Percentiles rank a stretch among this genome's conserved stretches.
phyloP scores from a whole-genome alignment of 441 rosid genomes.

The Populus hybrid region DNA sequence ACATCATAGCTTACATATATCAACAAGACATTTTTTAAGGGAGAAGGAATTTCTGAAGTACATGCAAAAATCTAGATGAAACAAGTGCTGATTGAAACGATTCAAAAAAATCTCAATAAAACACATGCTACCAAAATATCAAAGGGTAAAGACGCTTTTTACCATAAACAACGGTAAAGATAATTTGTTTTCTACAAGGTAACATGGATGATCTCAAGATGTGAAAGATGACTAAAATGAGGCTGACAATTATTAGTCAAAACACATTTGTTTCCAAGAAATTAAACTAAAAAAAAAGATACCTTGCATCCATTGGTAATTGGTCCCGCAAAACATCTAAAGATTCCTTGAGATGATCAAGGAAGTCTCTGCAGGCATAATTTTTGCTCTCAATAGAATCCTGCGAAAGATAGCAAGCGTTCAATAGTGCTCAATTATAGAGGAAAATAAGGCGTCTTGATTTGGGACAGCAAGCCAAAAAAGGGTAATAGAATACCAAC shows the following conservation, averaged over 20 bases:
- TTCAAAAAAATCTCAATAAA: neutral
- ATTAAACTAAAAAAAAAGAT: slow-evolving; percentile 5
- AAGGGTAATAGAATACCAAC: neutral
- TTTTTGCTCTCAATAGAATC: slow-evolving; percentile 66
- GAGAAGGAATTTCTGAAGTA: neutral
- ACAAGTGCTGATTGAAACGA: neutral
- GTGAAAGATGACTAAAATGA: neutral
- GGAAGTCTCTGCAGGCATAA: slow-evolving; percentile 59
- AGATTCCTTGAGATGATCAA: slow-evolving; percentile 63
- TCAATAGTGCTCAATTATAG: slow-evolving; percentile 16
- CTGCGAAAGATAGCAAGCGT: slow-evolving; percentile 41
- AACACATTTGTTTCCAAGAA: slow-evolving; percentile 24
- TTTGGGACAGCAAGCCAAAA: neutral
- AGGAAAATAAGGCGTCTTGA: neutral
- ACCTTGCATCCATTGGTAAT: neutral
- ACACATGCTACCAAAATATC: neutral
- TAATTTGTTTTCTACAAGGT: neutral
- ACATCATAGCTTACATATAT: neutral
- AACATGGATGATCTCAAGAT: neutral
- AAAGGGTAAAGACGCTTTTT: neutral
- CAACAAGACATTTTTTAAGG: neutral
- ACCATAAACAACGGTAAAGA: neutral
- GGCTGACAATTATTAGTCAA: neutral
- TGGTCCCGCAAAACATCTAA: slow-evolving; percentile 59
- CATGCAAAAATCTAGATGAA: neutral